These are phyloP conservation scores for Aspergillus luchuensis DNA, from an alignment of 2,329 filamentous ascomycete species.

Conservation along the genomic window DNA sequence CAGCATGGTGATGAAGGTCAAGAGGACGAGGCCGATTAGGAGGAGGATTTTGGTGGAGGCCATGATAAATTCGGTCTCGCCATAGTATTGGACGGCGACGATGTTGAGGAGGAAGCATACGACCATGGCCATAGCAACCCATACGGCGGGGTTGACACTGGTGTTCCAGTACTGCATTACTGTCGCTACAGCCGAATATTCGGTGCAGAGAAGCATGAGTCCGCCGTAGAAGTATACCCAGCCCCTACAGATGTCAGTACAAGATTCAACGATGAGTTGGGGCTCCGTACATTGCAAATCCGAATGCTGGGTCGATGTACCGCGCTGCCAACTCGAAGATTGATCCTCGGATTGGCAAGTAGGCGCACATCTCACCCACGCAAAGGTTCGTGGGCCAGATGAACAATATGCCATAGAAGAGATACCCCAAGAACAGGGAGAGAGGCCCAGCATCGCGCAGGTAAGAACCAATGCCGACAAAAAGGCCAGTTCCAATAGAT, in stretches of 20 bases:
- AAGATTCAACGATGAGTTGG: too few species aligned
- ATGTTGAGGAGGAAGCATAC: slow-evolving; percentile 62
- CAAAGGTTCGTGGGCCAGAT: slow-evolving; percentile 36
- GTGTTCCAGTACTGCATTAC: slow-evolving; percentile 51
- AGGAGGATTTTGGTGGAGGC: slow-evolving; percentile 70
- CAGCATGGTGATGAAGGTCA: slow-evolving; percentile 79
- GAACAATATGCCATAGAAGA: slow-evolving; percentile 37
- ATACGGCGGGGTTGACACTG: slow-evolving; percentile 45
- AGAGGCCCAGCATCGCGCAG: slow-evolving; percentile 38
- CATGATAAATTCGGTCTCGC: slow-evolving; percentile 72
- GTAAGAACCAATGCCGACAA: slow-evolving; percentile 39
- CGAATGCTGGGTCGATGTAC: slow-evolving; percentile 52
- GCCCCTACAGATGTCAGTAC: slow-evolving; percentile 23
- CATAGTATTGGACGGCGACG: slow-evolving; percentile 70
- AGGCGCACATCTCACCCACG: slow-evolving; percentile 33
- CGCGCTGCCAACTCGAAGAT: slow-evolving; percentile 52
- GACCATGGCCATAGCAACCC: slow-evolving; percentile 46
- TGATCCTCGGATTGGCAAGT: slow-evolving; percentile 47
- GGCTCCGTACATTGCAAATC: slow-evolving; percentile 38
- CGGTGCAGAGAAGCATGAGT: slow-evolving; percentile 50
- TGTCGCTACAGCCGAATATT: slow-evolving; percentile 49
- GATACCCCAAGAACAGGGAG: slow-evolving; percentile 39
- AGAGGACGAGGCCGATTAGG: slow-evolving; percentile 67
- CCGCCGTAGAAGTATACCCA: slow-evolving; percentile 52
- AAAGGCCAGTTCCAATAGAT: slow-evolving; percentile 30